Evolutionary conservation across 2,329 filamentous ascomycete genomes (phyloP).

Genomic region (Aspergillus nomiae): DNA sequence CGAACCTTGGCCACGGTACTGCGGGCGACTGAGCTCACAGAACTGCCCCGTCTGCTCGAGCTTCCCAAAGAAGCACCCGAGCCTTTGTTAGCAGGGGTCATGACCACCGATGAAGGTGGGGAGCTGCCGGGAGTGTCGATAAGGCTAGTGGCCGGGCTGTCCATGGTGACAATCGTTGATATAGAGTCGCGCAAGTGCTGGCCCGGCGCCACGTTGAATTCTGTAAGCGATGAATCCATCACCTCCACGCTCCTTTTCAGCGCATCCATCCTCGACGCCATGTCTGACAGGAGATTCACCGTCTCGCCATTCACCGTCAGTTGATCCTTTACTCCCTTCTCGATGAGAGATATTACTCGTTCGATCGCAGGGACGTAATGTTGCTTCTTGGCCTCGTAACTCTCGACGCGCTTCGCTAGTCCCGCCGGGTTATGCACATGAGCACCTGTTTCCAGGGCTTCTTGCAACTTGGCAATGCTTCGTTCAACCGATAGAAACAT

Average conservation of each 20-base stretch:
- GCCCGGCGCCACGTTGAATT: slow-evolving; percentile 62
- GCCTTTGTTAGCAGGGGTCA: slow-evolving; percentile 55
- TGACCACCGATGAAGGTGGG: slow-evolving; percentile 66
- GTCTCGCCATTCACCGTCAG: slow-evolving; percentile 97
- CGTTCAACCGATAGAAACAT: slow-evolving; percentile 96
- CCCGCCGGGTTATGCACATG: slow-evolving; percentile 71
- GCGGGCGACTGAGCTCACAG: slow-evolving; percentile 44
- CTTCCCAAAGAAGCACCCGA: slow-evolving; percentile 47
- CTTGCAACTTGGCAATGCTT: slow-evolving; percentile 78
- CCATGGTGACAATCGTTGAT: slow-evolving; percentile 85
- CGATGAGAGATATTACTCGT: slow-evolving; percentile 86
- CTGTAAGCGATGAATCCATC: slow-evolving; percentile 74
- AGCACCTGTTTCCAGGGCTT: slow-evolving; percentile 73
- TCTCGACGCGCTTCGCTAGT: slow-evolving; percentile 83
- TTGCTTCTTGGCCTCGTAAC: slow-evolving; percentile 89
- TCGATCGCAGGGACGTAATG: slow-evolving; percentile 95
- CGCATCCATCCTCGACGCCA: slow-evolving; percentile 77
- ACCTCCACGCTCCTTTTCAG: slow-evolving; percentile 76
- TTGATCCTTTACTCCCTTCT: slow-evolving; percentile 93
- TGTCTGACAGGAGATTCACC: slow-evolving; percentile 78
- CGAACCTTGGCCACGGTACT: slow-evolving; percentile 42
- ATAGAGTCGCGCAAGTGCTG: slow-evolving; percentile 88
- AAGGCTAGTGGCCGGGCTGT: slow-evolving; percentile 70
- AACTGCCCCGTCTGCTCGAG: slow-evolving; percentile 52
- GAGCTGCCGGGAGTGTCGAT: slow-evolving; percentile 73